Conservation (phyloP, 768 basidiomycete genomes). For the Lyophyllum semitale region DNA sequence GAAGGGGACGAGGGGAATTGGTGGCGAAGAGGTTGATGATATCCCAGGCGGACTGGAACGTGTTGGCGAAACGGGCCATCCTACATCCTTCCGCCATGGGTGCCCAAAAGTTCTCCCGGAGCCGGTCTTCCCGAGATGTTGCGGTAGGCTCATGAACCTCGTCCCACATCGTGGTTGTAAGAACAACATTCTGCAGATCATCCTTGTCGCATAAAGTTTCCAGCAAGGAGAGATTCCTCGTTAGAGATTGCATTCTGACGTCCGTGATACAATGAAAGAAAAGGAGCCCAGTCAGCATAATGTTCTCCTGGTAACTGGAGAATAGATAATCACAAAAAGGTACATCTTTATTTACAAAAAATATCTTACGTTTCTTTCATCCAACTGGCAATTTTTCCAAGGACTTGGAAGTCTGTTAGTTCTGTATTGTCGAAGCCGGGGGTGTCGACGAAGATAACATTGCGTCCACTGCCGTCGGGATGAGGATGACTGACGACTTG, state of each 20-base stretch:
- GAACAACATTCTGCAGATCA: constrained; percentile 43
- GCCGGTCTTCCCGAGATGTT: constrained; percentile 36
- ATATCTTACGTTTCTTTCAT: constrained; percentile 23
- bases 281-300: constrained; percentile 38
- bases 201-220: constrained; percentile 47
- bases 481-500: constrained; percentile 17
- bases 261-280: constrained; percentile 48
- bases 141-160: constrained; percentile 33
- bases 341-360: neutral
- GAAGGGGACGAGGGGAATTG: constrained; percentile 13
- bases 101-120: constrained; percentile 45
- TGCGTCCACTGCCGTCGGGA: constrained; percentile 17
- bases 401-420: constrained; percentile 22
- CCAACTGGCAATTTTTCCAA: constrained; percentile 25
- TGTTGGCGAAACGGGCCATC: constrained; percentile 35
- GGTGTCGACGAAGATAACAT: constrained; percentile 26
- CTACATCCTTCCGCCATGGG: constrained; percentile 40
- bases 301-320: constrained; percentile 23
- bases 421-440: constrained; percentile 29
- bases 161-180: constrained; percentile 53
- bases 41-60: constrained; percentile 33
- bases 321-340: neutral
- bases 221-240: constrained; percentile 48
- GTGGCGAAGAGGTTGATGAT: constrained; percentile 34
- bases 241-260: constrained; percentile 38